Base-by-base conservation (phyloP, 2,329 filamentous ascomycete genomes). In the Pseudogymnoascus sp. region DNA sequence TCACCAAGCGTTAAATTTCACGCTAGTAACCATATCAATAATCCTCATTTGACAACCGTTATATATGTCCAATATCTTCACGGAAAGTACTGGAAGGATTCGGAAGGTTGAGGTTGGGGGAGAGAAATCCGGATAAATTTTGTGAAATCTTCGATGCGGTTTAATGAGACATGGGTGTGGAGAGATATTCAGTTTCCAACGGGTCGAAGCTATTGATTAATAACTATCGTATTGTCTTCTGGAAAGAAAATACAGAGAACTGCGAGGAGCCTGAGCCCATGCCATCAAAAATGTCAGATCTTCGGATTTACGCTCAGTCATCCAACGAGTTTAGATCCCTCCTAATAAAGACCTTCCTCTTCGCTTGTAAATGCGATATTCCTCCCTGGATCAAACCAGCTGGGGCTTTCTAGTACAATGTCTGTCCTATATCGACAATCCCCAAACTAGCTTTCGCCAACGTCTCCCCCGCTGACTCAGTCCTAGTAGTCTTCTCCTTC, bases 401-500 rank as follows among this genome's bases (percentile, higher is more conserved):
- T 14, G 45, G 45, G n/a, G 16, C 12, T 6, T 29, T 52, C 45
- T 52, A 52, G n/a, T 52, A 31, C 45, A 52, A 52, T 52, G 29
- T 52, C 4, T 52, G 6, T 4, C 29, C 6, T 26, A 6, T 49
- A 3, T n/a, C 43, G 31, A 52, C 26, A 0, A 14, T 26, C 2
- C 0, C 7, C 14, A 8, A 31, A 31, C 8, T 52, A 52, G 45
- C n/a, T 31, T 52, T 52, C 45, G 45, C 45, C 26, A 11, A 11
- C 45, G n/a, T 8, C 45, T 52, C 45, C 2, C 45, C 45, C n/a
- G 45, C 45, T n/a, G 45, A 31, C 45, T 52, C 45, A 4, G 39
- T 23, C 19, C 39, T 19, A 1, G 39, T 43, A 7, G 39, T 43
- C 31, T 69, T 69, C 3, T 62, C 58, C 61, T 70, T 70, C 10